phyloP scores from a whole-genome alignment of 768 basidiomycete genomes.

The Boletus sp. region DNA sequence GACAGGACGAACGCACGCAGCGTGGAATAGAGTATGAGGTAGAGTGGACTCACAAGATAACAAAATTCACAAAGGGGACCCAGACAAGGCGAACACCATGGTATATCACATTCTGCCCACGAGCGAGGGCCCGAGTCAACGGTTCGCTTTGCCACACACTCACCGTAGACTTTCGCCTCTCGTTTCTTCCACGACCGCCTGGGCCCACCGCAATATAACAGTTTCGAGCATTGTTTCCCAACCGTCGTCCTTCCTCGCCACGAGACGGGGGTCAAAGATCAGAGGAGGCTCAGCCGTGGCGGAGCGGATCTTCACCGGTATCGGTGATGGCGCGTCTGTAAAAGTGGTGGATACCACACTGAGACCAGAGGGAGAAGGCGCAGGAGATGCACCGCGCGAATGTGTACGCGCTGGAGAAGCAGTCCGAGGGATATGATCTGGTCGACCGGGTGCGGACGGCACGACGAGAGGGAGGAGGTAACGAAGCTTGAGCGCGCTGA shows the following conservation, averaged over 20 bases:
- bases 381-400: constrained; percentile 24
- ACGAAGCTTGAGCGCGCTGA: constrained; percentile 75
- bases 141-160: constrained; percentile 1
- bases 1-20: not conserved
- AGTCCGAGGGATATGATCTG: constrained; percentile 25
- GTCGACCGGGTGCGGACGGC: constrained; percentile 40
- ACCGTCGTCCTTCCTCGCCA: constrained; percentile 70
- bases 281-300: constrained; percentile 45
- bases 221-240: constrained; percentile 80
- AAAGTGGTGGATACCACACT: not conserved
- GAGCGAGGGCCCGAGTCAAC: not conserved
- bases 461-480: constrained; percentile 70
- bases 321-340: constrained; percentile 22
- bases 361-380: constrained; percentile 17
- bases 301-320: constrained; percentile 37
- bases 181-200: constrained; percentile 64
- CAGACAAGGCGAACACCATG: not conserved
- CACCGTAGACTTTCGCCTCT: constrained; percentile 36
- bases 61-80: constrained; percentile 2
- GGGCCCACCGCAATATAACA: constrained; percentile 62
- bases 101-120: not conserved
- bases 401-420: constrained; percentile 18
- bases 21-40: constrained; percentile 11
- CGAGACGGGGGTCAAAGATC: constrained; percentile 66
- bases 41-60: constrained; percentile 9